These are phyloP conservation scores for Phytophthora multivora DNA, from an alignment of 352 stramenopile genomes.

Conservation along the genomic window DNA sequence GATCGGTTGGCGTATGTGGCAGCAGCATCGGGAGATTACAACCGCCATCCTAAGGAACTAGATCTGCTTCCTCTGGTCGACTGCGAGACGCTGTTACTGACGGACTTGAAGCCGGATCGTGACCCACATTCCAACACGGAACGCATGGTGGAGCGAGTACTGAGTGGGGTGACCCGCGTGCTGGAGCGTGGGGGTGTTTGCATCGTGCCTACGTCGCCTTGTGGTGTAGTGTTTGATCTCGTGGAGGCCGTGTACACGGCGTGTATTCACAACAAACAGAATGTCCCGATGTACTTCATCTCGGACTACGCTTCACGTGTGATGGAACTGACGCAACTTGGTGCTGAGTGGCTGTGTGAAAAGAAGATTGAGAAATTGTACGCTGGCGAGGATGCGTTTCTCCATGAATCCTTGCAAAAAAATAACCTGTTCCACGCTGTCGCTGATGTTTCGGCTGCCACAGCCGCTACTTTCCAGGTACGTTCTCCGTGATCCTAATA, in stretches of 20 bases:
- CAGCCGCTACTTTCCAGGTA: conserved; percentile 67
- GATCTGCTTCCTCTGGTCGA: conserved; percentile 77
- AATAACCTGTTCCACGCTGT: conserved; percentile 59
- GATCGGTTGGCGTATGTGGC: conserved; percentile 79
- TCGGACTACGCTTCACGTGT: conserved; percentile 54
- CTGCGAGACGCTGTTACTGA: conserved; percentile 80
- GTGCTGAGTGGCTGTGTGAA: conserved; percentile 83
- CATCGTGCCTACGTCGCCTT: conserved; percentile 61
- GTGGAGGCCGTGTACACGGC: conserved; percentile 71
- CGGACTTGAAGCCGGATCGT: conserved; percentile 75
- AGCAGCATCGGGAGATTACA: conserved; percentile 79
- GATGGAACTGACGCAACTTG: conserved; percentile 58
- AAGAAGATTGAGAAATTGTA: conserved; percentile 86
- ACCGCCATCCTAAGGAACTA: conserved; percentile 83
- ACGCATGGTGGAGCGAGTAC: conserved; percentile 69
- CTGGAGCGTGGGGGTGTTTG: conserved; percentile 72
- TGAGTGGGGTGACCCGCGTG: conserved; percentile 61
- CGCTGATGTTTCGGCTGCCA: conserved; percentile 40
- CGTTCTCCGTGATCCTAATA: not conserved
- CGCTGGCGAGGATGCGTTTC: conserved; percentile 68
- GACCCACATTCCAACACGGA: conserved; percentile 77
- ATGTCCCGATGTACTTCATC: conserved; percentile 70
- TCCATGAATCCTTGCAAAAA: conserved; percentile 61
- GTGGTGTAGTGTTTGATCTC: conserved; percentile 80
- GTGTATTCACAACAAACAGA: conserved; percentile 50